Evolutionary conservation across 139 green algal species (phyloP), one percentile per base, ranked within the genome.

Genomic region (Zygnema circumcarinatum): DNA sequence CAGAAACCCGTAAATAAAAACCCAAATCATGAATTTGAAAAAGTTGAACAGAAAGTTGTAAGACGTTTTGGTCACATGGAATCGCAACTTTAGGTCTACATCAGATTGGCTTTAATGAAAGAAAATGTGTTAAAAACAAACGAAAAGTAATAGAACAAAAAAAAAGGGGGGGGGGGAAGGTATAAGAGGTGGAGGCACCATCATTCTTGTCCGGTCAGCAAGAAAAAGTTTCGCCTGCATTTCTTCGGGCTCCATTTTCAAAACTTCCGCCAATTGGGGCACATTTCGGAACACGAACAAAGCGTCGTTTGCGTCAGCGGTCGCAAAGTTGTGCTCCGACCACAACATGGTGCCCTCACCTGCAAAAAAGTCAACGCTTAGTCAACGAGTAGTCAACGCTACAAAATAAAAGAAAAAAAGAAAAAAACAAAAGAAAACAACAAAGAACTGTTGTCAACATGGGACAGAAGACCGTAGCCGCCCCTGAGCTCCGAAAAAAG

Each of bases 261-360:
- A 35, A 38, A 2, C 75, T 21, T 38, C 33, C n/a, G 36, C 39
- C 75, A 82, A 35, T 35, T 31, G n/a, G 11, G 75, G 75, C 21
- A 54, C 38, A 40, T 32, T 54, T 31, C 39, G 39, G 16, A 82
- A 40, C 33, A 82, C 32, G 35, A 82, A 82, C 3, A 31, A 31
- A 16, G 35, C 75, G 3, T 82, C 75, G 75, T 82, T 82, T 31
- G 32, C 35, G 75, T 82, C 75, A 32, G 33, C 75, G 2, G 75
- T 82, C 20, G 75, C 75, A 36, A 82, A 35, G 21, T 32, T 67
- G 2, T 32, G 35, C 33, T 54, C 75, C 25, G 75, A 38, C 21
- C 75, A 0, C 0, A 31, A 36, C 75, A 82, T 1, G 75, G 0
- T 2, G 21, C 16, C 2, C 7, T 38, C 20, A 54, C 0, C 32